Evolutionary conservation across 2,329 filamentous ascomycete genomes (phyloP), one percentile per base, ranked within the genome.

Genomic region (Trichoderma citrinoviride): DNA sequence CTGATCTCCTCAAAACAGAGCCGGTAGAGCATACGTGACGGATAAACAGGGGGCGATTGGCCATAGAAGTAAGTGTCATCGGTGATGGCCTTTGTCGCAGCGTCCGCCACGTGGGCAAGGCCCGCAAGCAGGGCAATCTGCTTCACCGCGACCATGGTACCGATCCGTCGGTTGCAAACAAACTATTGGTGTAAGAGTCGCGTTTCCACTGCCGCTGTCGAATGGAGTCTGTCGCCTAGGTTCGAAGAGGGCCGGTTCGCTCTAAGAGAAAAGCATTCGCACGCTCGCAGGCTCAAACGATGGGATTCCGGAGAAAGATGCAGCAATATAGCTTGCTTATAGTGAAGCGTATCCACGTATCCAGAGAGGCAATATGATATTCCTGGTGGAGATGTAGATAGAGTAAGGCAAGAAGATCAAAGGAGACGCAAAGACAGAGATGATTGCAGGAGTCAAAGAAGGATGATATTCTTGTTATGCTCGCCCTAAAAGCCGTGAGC

Each of bases 11-110:
- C n/a, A 2, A 2, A 41, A 15, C 15, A 27, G 10, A 15, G 21
- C 44, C 3, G 4, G 10, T 15, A 10, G n/a, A 37, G 76, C 82
- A 72, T 69, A 84, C 81, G 82, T 7, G 82, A 81, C 5, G 82
- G 82, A 68, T 84, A 83, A 0, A 84, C 79, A 0, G 80, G 76
- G 29, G 80, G 80, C 8, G 81, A 83, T 67, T 79, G 74, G 43
- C 82, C 82, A 64, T 83, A 83, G 61, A 85, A 85, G 64, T 76
- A 76, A 0, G 72, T 67, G 67, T 85, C 75, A 46, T 77, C 73
- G 4, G 70, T 75, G 61, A 83, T 79, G 33, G 70, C 65, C 60
- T 66, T 60, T n/a, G 33, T 29, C 8, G 66, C 49, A 7, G 67
- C 57, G 21, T 27, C 12, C 7, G 44, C 66, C 43, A 47, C 50